phyloP scores from a whole-genome alignment of 2,329 filamentous ascomycete species.

The Calonectria pteridis region DNA sequence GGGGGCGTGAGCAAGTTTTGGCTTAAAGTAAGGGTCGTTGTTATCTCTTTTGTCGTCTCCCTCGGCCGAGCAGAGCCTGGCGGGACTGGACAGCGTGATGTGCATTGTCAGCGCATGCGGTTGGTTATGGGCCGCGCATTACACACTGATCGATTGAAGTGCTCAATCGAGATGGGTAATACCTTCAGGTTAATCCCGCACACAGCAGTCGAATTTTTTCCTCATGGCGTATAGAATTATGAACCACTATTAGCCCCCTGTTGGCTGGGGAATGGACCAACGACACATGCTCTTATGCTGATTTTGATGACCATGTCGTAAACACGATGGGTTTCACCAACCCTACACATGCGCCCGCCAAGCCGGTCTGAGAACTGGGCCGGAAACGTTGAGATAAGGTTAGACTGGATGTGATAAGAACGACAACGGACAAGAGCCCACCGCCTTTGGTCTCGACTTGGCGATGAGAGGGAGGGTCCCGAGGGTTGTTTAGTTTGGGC shows the following conservation, averaged over 20 bases:
- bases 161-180: background rate
- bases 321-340: background rate
- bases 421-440: background rate
- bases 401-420: background rate
- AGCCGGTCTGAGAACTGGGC: background rate
- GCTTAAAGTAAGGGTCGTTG: background rate
- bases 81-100: slow-evolving; percentile 2
- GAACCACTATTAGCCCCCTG: background rate
- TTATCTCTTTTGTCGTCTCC: background rate
- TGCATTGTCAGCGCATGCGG: slow-evolving; percentile 16
- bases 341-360: background rate
- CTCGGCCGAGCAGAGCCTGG: slow-evolving; percentile 3
- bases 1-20: background rate
- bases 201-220: background rate
- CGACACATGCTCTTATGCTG: background rate
- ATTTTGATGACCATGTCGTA: background rate
- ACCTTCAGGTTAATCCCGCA: background rate
- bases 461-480: background rate
- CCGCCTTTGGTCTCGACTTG: slow-evolving; percentile 4
- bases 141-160: background rate
- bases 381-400: background rate
- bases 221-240: slow-evolving; percentile 3
- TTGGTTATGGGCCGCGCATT: background rate
- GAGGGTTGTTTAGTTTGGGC: background rate
- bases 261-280: slow-evolving; percentile 3